Conservation (phyloP, 352 stramenopile genomes). For the Pythium myriotylum region DNA sequence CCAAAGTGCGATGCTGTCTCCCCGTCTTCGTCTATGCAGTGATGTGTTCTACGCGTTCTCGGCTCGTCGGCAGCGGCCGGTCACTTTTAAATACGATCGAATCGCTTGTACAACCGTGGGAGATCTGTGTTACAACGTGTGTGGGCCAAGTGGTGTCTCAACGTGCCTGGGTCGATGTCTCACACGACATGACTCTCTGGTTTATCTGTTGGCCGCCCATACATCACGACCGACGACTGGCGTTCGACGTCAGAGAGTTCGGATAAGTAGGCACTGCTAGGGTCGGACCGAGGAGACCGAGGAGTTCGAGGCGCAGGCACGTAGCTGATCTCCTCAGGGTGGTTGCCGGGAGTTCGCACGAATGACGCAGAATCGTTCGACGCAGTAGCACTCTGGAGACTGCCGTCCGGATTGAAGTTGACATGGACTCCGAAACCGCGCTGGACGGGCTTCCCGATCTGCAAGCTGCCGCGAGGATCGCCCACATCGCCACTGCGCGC, state of each 20-base stretch:
- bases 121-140: too few relatives aligned
- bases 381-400: slow-evolving; percentile 17
- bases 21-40: too few relatives aligned
- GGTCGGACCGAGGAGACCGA: slow-evolving; percentile 57
- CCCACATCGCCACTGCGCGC: slow-evolving; percentile 62
- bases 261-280: slow-evolving; percentile 63
- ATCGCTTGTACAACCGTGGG: not conserved
- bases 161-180: slow-evolving; percentile 4
- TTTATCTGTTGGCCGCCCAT: slow-evolving; percentile 39
- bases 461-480: slow-evolving; percentile 37
- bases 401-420: slow-evolving; percentile 42
- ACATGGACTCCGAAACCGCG: slow-evolving; percentile 71
- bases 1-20: too few relatives aligned
- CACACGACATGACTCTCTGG: slow-evolving; percentile 28
- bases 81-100: slow-evolving; percentile 3
- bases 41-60: too few relatives aligned
- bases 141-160: too few relatives aligned
- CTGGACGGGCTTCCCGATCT: slow-evolving; percentile 32
- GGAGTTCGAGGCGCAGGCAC: slow-evolving; percentile 53
- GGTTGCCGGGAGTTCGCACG: slow-evolving; percentile 16
- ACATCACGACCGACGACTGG: slow-evolving; percentile 73
- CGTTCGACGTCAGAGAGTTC: slow-evolving; percentile 50
- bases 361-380: slow-evolving; percentile 28
- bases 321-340: slow-evolving; percentile 48
- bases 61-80: too few relatives aligned